A percentile compares a stretch with the other conserved stretches of the same genome.
Evolutionary conservation across 257 asterid species (phyloP).

Genomic region (Ilex aquifolium): DNA sequence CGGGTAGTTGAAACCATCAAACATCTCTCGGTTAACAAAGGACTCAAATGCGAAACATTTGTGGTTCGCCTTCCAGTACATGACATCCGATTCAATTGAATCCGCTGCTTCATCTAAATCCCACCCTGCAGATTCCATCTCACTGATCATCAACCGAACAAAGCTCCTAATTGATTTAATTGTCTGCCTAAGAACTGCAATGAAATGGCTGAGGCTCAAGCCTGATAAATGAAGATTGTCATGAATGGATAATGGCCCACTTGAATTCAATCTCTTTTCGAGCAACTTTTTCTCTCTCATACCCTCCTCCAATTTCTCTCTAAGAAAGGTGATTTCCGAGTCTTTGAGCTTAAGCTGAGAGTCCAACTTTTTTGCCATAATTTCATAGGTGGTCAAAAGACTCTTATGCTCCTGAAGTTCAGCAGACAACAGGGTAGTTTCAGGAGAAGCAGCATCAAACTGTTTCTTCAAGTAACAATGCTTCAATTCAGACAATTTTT

Average conservation of each 20-base stretch:
- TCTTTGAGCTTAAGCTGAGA: conserved; percentile 71
- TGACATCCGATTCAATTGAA: conserved; percentile 46
- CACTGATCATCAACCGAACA: conserved; percentile 42
- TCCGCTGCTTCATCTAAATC: conserved; percentile 63
- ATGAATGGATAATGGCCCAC: conserved; percentile 34
- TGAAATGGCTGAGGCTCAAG: conserved; percentile 50
- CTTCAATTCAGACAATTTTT: conserved; percentile 59
- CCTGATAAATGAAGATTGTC: conserved; percentile 31
- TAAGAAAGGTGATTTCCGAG: conserved; percentile 67
- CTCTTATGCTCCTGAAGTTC: conserved; percentile 70
- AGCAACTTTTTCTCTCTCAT: conserved; percentile 44
- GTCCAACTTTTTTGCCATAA: conserved; percentile 60
- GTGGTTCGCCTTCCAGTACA: conserved; percentile 46
- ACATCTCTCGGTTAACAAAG: conserved; percentile 63
- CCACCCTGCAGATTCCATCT: conserved; percentile 72
- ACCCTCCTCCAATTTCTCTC: conserved; percentile 62
- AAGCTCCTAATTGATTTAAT: conserved; percentile 55
- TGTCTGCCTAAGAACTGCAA: conserved; percentile 32
- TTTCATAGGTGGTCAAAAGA: conserved; percentile 49
- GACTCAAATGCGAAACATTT: conserved; percentile 66
- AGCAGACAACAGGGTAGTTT: conserved; percentile 31
- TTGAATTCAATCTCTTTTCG: conserved; percentile 51
- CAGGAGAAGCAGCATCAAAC: conserved; percentile 46
- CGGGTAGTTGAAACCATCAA: conserved; percentile 54
- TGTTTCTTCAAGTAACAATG: conserved; percentile 54